A percentile compares a stretch with the other conserved stretches of the same genome.
These are phyloP conservation scores for Kockovaella imperatae DNA, from an alignment of 768 basidiomycete species.

Conservation along the genomic window DNA sequence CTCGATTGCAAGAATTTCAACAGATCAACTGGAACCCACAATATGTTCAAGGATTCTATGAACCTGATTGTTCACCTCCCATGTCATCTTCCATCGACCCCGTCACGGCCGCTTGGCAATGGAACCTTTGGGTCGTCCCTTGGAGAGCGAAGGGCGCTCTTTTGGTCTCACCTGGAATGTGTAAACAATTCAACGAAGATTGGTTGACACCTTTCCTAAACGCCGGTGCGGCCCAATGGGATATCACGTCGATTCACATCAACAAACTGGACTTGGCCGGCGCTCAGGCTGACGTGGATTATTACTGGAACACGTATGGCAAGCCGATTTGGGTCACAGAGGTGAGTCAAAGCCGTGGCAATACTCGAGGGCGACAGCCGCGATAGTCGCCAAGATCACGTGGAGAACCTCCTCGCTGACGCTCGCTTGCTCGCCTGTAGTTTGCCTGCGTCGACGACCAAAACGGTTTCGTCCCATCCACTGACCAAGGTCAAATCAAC, in stretches of 20 bases:
- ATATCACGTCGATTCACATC: slow-evolving; percentile 41
- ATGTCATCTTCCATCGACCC: slow-evolving; percentile 25
- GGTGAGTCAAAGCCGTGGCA: slow-evolving; percentile 10
- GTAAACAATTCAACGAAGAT: slow-evolving; percentile 43
- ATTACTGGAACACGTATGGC: slow-evolving; percentile 39
- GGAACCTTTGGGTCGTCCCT: slow-evolving; percentile 39
- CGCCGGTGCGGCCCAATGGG: slow-evolving; percentile 17
- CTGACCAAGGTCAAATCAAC: slow-evolving; percentile 44
- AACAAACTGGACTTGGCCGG: slow-evolving; percentile 43
- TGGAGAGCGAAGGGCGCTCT: slow-evolving; percentile 31
- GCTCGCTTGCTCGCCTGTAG: slow-evolving; percentile 2
- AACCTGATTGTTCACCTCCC: slow-evolving; percentile 43
- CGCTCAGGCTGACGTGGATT: slow-evolving; percentile 33
- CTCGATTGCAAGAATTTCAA: slow-evolving; percentile 36
- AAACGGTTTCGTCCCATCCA: slow-evolving; percentile 35
- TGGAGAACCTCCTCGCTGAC: slow-evolving; percentile 4
- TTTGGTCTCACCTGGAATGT: slow-evolving; percentile 43
- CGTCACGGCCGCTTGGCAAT: slow-evolving; percentile 27
- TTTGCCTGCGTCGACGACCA: slow-evolving; percentile 44
- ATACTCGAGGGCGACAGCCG: not conserved
- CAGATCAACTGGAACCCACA: slow-evolving; percentile 30
- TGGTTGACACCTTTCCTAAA: slow-evolving; percentile 42
- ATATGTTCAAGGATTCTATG: slow-evolving; percentile 44
- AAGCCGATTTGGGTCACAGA: slow-evolving; percentile 43
- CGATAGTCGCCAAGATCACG: too few relatives aligned